Conservation (phyloP, 164 flowering plant species). For the Vitis rupestris region DNA sequence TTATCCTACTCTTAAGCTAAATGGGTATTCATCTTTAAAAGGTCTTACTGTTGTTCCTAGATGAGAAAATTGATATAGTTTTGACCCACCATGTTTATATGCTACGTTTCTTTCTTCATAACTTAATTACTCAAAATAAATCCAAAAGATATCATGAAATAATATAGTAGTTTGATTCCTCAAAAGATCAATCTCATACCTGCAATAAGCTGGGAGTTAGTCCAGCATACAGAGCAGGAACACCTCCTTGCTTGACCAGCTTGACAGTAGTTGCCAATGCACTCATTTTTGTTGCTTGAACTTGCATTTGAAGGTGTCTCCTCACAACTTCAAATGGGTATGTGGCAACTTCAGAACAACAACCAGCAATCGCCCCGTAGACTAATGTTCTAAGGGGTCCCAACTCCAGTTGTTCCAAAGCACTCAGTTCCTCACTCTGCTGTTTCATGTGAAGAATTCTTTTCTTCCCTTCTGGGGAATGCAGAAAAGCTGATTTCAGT, state of each 20-base stretch:
- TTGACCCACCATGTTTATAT: too few relatives aligned
- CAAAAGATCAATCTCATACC: conserved; percentile 9
- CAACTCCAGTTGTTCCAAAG: conserved; percentile 83
- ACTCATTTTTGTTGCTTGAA: conserved; percentile 57
- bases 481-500: conserved; percentile 79
- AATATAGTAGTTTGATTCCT: neutral
- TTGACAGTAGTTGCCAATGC: conserved; percentile 58
- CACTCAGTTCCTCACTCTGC: conserved; percentile 63
- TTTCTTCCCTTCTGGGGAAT: conserved; percentile 82
- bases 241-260: conserved; percentile 79
- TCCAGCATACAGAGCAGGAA: conserved; percentile 81
- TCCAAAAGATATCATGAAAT: too few relatives aligned
- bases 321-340: conserved; percentile 95
- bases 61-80: too few relatives aligned
- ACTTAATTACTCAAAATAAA: too few relatives aligned
- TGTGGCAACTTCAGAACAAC: conserved; percentile 93
- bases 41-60: too few relatives aligned
- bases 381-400: conserved; percentile 82
- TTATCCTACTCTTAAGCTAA: too few relatives aligned
- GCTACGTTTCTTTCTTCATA: too few relatives aligned
- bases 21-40: too few relatives aligned
- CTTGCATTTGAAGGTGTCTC: conserved; percentile 89
- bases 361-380: conserved; percentile 93
- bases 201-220: conserved; percentile 32
- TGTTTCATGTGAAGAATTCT: conserved; percentile 53